Evolutionary conservation across 2,329 filamentous ascomycete species (phyloP), one percentile per base, ranked within the genome.

Genomic region (Diplodia sapinea): DNA sequence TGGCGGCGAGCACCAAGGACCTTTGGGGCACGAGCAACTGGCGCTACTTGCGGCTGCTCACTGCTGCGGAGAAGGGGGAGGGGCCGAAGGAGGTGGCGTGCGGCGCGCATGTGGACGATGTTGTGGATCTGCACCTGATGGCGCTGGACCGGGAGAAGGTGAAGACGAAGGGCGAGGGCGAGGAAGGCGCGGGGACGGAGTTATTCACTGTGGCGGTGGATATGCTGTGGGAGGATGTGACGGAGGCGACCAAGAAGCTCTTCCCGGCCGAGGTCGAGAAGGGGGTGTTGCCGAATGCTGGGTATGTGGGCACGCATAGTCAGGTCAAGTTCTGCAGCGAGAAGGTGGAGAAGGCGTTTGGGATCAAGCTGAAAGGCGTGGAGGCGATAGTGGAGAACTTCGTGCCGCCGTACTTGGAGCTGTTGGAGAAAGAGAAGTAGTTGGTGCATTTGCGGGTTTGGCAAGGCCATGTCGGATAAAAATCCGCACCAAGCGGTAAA

Each of bases 61-160:
- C 56, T 3, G 65, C 36, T 4, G 54, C 43, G 31, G 12, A 31
- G 29, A 31, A n/a, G 55, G 33, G 17, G 17, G 29, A 17, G 52
- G 38, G 7, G 9, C 40, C 40, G 40, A 8, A 15, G 38, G 55
- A 52, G 54, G 20, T 40, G n/a, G 43, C 47, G 9, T 40, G 29
- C n/a, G 52, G 29, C 8, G 49, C 62, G 20, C 68, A 70, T 29
- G 11, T 69, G 12, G 61, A 69, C 54, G 68, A 69, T 54, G 64
- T 66, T 1, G 63, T 66, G 2, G 38, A 52, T 15, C 43, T 67
- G 26, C 69, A 69, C 56, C 23, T 69, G 15, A 47, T 13, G 26
- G 69, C 69, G 1, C 65, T 70, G 12, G 64, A 69, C 52, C 9
- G 23, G 20, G 65, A 56, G 7, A 52, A 33, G 9, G 40, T 67